Conservation (phyloP, 2,329 filamentous ascomycete genomes). For the Aspergillus sergii region DNA sequence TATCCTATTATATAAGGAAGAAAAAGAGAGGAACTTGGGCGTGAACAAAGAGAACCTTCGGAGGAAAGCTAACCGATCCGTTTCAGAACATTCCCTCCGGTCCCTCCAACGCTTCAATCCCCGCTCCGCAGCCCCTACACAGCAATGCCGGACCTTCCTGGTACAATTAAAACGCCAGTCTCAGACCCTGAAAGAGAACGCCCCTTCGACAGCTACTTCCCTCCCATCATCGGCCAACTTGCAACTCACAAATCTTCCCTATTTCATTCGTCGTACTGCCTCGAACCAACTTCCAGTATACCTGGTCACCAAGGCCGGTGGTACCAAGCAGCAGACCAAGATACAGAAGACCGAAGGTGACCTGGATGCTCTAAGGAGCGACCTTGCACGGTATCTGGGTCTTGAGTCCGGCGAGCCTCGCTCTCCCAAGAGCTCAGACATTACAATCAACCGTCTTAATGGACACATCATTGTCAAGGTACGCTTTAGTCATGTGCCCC, state of each 20-base stretch:
- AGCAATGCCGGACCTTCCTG: slow-evolving; percentile 41
- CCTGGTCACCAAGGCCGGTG: slow-evolving; percentile 70
- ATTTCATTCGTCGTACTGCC: slow-evolving; percentile 71
- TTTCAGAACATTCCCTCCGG: slow-evolving; percentile 26
- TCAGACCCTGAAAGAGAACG: slow-evolving; percentile 35
- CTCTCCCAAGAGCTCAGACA: slow-evolving; percentile 37
- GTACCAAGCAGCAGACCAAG: slow-evolving; percentile 72
- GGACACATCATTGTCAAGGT: slow-evolving; percentile 77
- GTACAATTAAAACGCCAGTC: slow-evolving; percentile 41
- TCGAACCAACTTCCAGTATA: slow-evolving; percentile 78
- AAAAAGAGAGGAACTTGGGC: not conserved
- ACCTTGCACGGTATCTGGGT: slow-evolving; percentile 63
- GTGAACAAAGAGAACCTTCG: not conserved
- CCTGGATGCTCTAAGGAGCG: slow-evolving; percentile 61
- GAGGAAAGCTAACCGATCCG: slow-evolving; percentile 15
- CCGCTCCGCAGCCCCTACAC: slow-evolving; percentile 22
- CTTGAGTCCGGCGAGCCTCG: slow-evolving; percentile 52
- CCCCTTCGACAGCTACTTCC: slow-evolving; percentile 29
- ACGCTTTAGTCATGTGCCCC: slow-evolving; percentile 23
- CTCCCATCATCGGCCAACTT: slow-evolving; percentile 28
- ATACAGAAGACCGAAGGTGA: slow-evolving; percentile 82
- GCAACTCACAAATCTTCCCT: slow-evolving; percentile 57
- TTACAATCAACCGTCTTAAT: slow-evolving; percentile 62
- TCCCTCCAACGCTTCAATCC: slow-evolving; percentile 21
- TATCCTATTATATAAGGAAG: not conserved